Base-by-base conservation (phyloP, 768 basidiomycete species). In the Mycena amicta region DNA sequence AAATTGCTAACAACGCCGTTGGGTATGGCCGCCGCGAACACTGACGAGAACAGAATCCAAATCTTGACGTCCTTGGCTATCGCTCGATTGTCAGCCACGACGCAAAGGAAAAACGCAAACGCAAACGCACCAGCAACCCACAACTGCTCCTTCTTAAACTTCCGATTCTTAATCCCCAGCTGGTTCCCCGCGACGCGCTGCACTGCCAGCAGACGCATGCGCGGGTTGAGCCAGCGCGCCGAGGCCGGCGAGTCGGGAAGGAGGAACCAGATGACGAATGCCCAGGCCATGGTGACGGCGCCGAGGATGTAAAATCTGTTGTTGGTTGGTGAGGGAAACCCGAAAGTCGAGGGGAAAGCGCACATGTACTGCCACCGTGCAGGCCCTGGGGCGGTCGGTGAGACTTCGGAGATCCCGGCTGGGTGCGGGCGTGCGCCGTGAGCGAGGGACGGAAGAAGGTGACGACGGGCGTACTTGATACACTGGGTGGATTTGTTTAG, bases 101-200 rank as follows among this genome's bases (percentile, higher is more conserved):
- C 3, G 2, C 20, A 31, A 33, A 25, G 23, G 28, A 5, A 11
- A 15, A 26, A 52, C 3, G 23, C 2, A 30, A 15, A 22, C 40
- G 20, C 20, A n/a, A n/a, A 53, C 61, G 31, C 26, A 65, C 61
- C 1, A 6, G 64, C 53, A 23, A 60, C 43, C 16, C 50, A 57
- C 5, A 59, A 57, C 55, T 66, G 65, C 30, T 60, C 61, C 2
- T 45, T 25, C 56, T 66, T 68, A 52, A 68, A 68, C 3, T 52
- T 53, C 58, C 63, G 64, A 46, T 69, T 69, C 53, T 69, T 65
- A 39, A 69, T 65, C 26, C 68, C 68, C 20, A 65, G 47, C 53
- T 69, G 68, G 49, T 69, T 69, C 16, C 52, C 65, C 41, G 65
- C 63, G 37, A 66, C 65, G 31, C 65, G 59, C 50, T 64, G 62